A percentile compares a stretch with the other conserved stretches of the same genome.
Conservation (phyloP, 768 basidiomycete species). For the Kwoniella europaea region DNA sequence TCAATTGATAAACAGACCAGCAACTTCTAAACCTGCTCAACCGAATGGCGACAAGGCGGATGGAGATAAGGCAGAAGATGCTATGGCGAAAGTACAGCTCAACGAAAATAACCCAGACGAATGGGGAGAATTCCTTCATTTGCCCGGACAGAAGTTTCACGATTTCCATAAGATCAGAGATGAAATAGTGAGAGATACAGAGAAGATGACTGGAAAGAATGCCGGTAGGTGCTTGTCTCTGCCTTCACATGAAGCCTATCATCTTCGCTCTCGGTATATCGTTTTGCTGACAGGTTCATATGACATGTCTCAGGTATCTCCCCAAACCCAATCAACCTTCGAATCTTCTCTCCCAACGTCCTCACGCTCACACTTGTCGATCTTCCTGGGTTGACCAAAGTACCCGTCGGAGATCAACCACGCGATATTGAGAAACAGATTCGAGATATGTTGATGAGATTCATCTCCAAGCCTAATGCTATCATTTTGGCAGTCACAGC, state of each 20-base stretch:
- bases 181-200: conserved; percentile 95
- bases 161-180: conserved; percentile 96
- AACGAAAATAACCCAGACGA: conserved; percentile 86
- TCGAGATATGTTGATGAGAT: conserved; percentile 92
- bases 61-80: conserved; percentile 58
- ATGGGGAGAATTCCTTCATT: conserved; percentile 97
- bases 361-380: conserved; percentile 97
- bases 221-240: conserved; percentile 65
- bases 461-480: conserved; percentile 91
- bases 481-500: conserved; percentile 96
- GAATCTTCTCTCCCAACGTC: conserved; percentile 96
- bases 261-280: no score
- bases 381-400: conserved; percentile 90
- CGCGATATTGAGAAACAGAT: conserved; percentile 98
- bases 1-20: conserved; percentile 86
- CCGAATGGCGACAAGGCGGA: conserved; percentile 37
- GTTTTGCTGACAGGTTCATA: neutral
- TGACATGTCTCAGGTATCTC: conserved; percentile 80
- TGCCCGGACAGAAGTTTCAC: conserved; percentile 95
- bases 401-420: conserved; percentile 94
- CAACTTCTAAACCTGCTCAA: conserved; percentile 60
- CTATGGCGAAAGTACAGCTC: conserved; percentile 64
- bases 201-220: conserved; percentile 97
- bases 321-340: conserved; percentile 93
- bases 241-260: no score